Conservation (phyloP, 495 filamentous ascomycete species). For the Xylaria intraflava region DNA sequence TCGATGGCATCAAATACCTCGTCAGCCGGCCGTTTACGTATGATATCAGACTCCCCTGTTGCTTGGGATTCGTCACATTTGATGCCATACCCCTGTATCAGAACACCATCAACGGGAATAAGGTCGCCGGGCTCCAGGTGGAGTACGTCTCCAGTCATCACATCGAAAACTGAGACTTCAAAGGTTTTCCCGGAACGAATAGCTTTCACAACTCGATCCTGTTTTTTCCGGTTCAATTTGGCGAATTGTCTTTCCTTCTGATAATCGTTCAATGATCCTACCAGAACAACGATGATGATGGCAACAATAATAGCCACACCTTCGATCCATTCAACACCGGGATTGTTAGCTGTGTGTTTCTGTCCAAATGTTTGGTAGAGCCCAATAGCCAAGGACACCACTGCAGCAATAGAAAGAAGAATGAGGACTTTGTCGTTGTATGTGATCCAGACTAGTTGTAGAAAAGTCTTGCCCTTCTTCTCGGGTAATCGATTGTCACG, state of each 20-base stretch:
- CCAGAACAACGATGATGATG: conserved; percentile 67
- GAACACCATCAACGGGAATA: conserved; percentile 68
- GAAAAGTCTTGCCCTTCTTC: conserved; percentile 65
- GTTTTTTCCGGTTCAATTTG: conserved; percentile 71
- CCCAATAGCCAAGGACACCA: conserved; percentile 65
- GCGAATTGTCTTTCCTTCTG: conserved; percentile 77
- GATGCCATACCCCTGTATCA: conserved; percentile 64
- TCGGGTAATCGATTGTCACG: conserved; percentile 65
- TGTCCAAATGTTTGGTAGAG: conserved; percentile 58
- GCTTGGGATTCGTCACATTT: conserved; percentile 80
- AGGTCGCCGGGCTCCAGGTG: conserved; percentile 70
- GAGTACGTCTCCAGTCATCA: conserved; percentile 66
- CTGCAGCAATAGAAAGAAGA: conserved; percentile 62
- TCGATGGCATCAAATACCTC: conserved; percentile 79
- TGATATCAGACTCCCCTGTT: conserved; percentile 77
- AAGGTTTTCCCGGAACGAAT: conserved; percentile 68
- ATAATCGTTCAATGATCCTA: conserved; percentile 70
- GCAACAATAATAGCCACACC: conserved; percentile 73
- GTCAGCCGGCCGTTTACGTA: conserved; percentile 64
- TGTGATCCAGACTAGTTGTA: conserved; percentile 74
- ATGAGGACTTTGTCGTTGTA: conserved; percentile 85
- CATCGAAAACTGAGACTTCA: conserved; percentile 64
- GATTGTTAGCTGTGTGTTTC: conserved; percentile 36
- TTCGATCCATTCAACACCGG: conserved; percentile 68
- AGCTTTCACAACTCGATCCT: conserved; percentile 71